Percentiles rank a stretch among this genome's conserved stretches.
phyloP scores from a whole-genome alignment of 2,329 filamentous ascomycete species.

The Trichoderma sp. region DNA sequence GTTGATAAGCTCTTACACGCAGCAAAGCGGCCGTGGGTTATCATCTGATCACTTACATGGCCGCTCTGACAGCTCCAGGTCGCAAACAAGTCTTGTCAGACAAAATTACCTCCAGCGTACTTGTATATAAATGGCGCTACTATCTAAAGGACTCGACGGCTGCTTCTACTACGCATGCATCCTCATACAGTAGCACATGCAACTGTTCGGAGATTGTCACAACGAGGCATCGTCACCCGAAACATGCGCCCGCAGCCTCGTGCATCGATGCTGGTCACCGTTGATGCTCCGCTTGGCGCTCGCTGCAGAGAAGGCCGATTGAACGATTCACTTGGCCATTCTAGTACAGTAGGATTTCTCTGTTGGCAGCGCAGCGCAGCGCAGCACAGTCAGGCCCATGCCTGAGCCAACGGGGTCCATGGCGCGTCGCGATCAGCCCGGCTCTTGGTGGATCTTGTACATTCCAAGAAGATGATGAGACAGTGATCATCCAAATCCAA shows the following conservation, averaged over 20 bases:
- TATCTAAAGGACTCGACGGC: background rate
- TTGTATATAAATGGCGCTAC: background rate
- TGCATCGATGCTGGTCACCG: background rate
- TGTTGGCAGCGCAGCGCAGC: background rate
- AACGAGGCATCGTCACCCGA: background rate
- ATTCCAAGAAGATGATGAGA: background rate
- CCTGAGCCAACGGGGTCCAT: too few species aligned
- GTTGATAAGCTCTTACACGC: background rate
- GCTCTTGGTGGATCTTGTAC: background rate
- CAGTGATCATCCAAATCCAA: background rate
- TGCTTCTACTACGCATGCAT: background rate
- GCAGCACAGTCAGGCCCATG: background rate
- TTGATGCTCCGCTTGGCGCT: background rate
- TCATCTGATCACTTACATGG: constrained; percentile 1
- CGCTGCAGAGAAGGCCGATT: background rate
- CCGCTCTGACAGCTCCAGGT: background rate
- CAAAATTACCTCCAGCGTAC: background rate
- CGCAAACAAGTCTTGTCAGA: background rate
- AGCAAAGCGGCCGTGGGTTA: background rate
- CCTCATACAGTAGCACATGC: background rate
- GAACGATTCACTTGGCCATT: background rate
- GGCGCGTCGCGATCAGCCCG: background rate
- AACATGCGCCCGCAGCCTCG: background rate
- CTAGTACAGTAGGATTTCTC: background rate
- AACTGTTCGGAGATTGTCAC: background rate